phyloP scores from a whole-genome alignment of 495 filamentous ascomycete species.

The Hypoxylon cercidicola region DNA sequence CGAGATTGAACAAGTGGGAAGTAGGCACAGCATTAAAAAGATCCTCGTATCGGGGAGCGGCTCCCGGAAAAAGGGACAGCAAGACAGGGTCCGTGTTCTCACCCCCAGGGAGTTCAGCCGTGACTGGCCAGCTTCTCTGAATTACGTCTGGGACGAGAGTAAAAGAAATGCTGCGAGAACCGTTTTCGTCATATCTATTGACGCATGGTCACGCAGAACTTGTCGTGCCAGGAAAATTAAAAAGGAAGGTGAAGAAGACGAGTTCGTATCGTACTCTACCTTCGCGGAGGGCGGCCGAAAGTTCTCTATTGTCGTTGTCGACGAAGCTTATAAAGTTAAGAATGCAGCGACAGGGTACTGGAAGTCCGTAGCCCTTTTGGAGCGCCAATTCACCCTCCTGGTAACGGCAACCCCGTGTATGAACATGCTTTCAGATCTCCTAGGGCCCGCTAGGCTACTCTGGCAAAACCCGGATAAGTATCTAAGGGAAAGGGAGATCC shows the following conservation, averaged over 20 bases:
- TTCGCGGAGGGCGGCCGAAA: constrained; percentile 24
- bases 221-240: neutral
- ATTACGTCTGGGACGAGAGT: constrained; percentile 39
- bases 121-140: constrained; percentile 17
- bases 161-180: constrained; percentile 11
- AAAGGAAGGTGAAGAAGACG: neutral
- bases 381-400: constrained; percentile 40
- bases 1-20: constrained; percentile 22
- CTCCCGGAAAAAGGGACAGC: neutral
- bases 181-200: constrained; percentile 38
- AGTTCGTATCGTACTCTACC: constrained; percentile 23
- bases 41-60: constrained; percentile 37
- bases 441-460: constrained; percentile 34
- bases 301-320: constrained; percentile 44
- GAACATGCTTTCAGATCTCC: constrained; percentile 37
- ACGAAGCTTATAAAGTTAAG: constrained; percentile 44
- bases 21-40: constrained; percentile 7
- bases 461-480: constrained; percentile 30
- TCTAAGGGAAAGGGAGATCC: neutral
- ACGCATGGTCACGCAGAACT: constrained; percentile 38
- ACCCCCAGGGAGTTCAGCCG: constrained; percentile 2
- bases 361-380: constrained; percentile 35
- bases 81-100: constrained; percentile 7
- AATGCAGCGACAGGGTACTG: constrained; percentile 24
- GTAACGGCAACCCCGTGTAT: constrained; percentile 44